These are phyloP conservation scores for Termitomyces sp. DNA, from an alignment of 768 basidiomycete genomes.

Conservation along the genomic window DNA sequence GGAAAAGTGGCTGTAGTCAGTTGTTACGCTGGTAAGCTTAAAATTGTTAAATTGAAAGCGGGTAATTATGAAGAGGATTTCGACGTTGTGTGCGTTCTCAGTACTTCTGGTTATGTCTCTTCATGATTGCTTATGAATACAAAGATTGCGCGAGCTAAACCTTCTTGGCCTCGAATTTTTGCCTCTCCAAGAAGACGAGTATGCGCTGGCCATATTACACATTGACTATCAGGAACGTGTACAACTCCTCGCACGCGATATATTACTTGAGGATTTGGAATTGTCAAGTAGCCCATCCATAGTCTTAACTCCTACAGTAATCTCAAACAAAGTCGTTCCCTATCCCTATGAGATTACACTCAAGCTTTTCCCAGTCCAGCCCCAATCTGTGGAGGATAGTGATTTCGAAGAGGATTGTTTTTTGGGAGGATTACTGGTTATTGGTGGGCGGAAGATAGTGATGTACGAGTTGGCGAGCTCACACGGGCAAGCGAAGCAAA, in stretches of 20 bases:
- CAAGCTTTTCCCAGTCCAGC: conserved; percentile 33
- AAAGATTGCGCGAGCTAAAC: conserved; percentile 61
- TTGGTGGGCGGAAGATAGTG: conserved; percentile 62
- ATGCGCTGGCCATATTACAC: conserved; percentile 61
- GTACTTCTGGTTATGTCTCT: not conserved
- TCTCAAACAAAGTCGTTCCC: conserved; percentile 45
- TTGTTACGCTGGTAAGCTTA: conserved; percentile 68
- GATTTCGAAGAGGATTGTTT: conserved; percentile 29
- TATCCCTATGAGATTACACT: conserved; percentile 33
- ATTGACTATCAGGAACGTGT: conserved; percentile 55
- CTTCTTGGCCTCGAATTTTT: conserved; percentile 65
- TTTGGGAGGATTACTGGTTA: conserved; percentile 64
- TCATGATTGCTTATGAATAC: not conserved
- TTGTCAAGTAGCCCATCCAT: conserved; percentile 42
- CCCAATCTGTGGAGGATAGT: conserved; percentile 21
- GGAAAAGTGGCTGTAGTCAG: conserved; percentile 57
- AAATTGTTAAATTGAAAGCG: conserved; percentile 49
- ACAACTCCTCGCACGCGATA: conserved; percentile 58
- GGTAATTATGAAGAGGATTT: conserved; percentile 52
- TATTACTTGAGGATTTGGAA: conserved; percentile 43
- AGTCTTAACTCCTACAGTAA: conserved; percentile 44
- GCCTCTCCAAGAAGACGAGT: conserved; percentile 33
- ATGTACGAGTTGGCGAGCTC: conserved; percentile 52
- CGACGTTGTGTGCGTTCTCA: conserved; percentile 52
- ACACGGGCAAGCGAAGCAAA: conserved; percentile 44